Evolutionary conservation across 495 filamentous ascomycete genomes (phyloP).

Genomic region (Glutinoglossum americanum): DNA sequence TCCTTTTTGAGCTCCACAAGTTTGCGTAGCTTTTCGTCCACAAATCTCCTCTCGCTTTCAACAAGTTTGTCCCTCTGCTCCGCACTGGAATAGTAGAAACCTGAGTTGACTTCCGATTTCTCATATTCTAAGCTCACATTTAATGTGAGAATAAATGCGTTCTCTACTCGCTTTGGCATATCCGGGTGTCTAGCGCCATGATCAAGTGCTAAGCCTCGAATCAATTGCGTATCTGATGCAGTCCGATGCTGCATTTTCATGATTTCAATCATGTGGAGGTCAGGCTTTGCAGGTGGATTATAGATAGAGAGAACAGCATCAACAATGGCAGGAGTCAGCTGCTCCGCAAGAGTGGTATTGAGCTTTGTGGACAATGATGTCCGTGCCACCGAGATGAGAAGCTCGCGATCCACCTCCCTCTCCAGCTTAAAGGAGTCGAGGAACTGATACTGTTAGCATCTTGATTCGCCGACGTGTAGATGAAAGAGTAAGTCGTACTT

Average conservation of each 20-base stretch:
- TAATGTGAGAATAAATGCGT: conserved; percentile 82
- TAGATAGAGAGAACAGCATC: conserved; percentile 93
- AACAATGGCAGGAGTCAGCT: conserved; percentile 81
- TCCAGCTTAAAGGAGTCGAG: conserved; percentile 83
- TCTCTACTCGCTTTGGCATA: conserved; percentile 91
- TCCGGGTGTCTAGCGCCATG: conserved; percentile 94
- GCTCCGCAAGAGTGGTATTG: conserved; percentile 67
- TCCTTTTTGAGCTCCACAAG: conserved; percentile 97
- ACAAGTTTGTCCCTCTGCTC: conserved; percentile 95
- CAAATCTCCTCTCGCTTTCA: conserved; percentile 86
- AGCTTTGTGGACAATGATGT: conserved; percentile 92
- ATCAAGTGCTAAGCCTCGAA: conserved; percentile 78
- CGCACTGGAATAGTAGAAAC: conserved; percentile 95
- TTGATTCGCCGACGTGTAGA: neutral
- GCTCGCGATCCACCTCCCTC: conserved; percentile 74
- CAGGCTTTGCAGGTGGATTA: conserved; percentile 70
- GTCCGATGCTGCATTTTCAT: conserved; percentile 99
- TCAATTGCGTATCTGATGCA: conserved; percentile 87
- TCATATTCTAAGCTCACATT: conserved; percentile 98
- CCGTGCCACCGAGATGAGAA: conserved; percentile 78
- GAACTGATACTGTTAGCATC: conserved; percentile 34
- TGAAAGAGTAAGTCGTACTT: conserved; percentile 27
- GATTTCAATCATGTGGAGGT: conserved; percentile 98
- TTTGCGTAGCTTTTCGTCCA: conserved; percentile 91
- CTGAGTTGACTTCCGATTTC: conserved; percentile 97